Evolutionary conservation across 2,329 filamentous ascomycete species (phyloP).

Genomic region (Zalaria obscura): DNA sequence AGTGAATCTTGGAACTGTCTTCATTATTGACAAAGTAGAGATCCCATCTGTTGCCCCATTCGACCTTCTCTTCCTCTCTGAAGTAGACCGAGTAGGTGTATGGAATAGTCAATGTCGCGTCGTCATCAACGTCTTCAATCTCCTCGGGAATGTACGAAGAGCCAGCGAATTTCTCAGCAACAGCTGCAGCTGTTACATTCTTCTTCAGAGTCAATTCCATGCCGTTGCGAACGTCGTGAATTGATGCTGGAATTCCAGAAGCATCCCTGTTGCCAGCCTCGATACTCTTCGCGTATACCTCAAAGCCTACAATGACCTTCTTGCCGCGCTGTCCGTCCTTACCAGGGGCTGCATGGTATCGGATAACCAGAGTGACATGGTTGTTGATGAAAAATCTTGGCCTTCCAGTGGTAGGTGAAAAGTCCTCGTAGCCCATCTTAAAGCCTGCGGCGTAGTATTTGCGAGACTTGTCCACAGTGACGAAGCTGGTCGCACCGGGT

Average conservation of each 20-base stretch:
- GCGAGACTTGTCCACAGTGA: slow-evolving; percentile 67
- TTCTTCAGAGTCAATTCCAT: slow-evolving; percentile 56
- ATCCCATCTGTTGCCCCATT: slow-evolving; percentile 79
- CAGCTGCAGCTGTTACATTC: slow-evolving; percentile 42
- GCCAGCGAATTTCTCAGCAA: slow-evolving; percentile 37
- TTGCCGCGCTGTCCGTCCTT: slow-evolving; percentile 54
- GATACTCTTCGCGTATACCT: slow-evolving; percentile 80
- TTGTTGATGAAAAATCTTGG: slow-evolving; percentile 69
- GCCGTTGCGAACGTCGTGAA: slow-evolving; percentile 47
- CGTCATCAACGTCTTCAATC: slow-evolving; percentile 42
- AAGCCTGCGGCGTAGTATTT: slow-evolving; percentile 88
- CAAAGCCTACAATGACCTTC: slow-evolving; percentile 76
- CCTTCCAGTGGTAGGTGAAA: slow-evolving; percentile 42
- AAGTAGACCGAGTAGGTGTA: slow-evolving; percentile 89
- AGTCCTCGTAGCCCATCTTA: slow-evolving; percentile 69
- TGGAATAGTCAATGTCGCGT: slow-evolving; percentile 55
- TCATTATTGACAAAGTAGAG: slow-evolving; percentile 81
- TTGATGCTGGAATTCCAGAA: slow-evolving; percentile 52
- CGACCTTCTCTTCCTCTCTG: slow-evolving; percentile 63
- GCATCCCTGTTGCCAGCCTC: slow-evolving; percentile 45
- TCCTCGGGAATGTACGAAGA: slow-evolving; percentile 46
- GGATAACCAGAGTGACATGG: slow-evolving; percentile 72
- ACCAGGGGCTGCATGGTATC: slow-evolving; percentile 59
- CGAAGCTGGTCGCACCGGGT: slow-evolving; percentile 76
- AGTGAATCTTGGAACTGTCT: slow-evolving; percentile 68